A percentile compares a stretch with the other conserved stretches of the same genome.
phyloP scores from a whole-genome alignment of 441 rosid genomes.

The Corymbia calophylla region DNA sequence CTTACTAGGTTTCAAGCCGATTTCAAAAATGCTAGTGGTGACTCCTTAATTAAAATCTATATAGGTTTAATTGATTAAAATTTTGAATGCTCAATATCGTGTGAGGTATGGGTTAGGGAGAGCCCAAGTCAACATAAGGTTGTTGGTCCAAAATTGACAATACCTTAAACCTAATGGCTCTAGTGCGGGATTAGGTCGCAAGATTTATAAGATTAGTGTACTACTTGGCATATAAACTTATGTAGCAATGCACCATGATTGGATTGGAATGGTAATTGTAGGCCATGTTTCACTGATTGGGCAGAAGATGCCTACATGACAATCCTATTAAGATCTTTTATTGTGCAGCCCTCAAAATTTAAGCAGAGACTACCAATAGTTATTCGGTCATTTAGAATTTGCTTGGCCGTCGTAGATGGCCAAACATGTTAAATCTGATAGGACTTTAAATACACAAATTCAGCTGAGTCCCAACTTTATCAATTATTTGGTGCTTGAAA shows the following conservation, averaged over 20 bases:
- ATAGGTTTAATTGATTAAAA: too few relatives aligned
- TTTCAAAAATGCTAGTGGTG: too few relatives aligned
- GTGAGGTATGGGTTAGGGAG: too few relatives aligned
- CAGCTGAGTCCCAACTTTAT: neutral
- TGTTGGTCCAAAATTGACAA: too few relatives aligned
- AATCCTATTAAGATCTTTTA: neutral
- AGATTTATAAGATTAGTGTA: neutral
- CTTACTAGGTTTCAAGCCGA: too few relatives aligned
- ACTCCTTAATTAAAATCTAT: too few relatives aligned
- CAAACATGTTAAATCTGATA: neutral
- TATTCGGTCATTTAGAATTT: neutral
- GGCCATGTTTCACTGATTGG: neutral
- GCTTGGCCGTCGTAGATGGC: neutral
- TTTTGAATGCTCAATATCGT: too few relatives aligned
- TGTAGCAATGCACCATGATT: neutral
- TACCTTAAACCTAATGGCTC: too few relatives aligned
- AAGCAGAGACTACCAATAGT: neutral
- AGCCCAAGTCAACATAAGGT: too few relatives aligned
- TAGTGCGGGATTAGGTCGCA: too few relatives aligned
- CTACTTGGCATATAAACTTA: accelerated
- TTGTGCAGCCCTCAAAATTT: neutral
- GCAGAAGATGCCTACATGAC: neutral
- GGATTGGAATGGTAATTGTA: neutral
- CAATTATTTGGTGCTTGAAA: neutral
- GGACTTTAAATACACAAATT: neutral